Evolutionary conservation across 2,329 filamentous ascomycete genomes (phyloP).

Genomic region (Beauveria sp.): DNA sequence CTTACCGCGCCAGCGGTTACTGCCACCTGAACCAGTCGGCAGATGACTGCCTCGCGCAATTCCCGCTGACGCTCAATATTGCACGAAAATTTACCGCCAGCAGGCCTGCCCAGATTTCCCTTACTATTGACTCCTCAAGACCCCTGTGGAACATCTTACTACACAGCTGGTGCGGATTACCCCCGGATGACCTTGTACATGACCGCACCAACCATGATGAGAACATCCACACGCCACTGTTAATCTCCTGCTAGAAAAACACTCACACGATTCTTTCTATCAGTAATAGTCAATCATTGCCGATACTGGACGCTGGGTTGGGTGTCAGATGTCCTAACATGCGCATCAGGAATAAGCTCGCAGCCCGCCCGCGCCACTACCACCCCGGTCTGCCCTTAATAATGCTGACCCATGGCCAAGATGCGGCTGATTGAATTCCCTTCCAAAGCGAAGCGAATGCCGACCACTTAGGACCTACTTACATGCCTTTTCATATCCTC

Average conservation of each 20-base stretch:
- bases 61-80: not conserved
- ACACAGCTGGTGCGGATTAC: not conserved
- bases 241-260: too few relatives aligned
- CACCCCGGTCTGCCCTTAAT: not conserved
- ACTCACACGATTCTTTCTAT: not conserved
- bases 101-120: not conserved
- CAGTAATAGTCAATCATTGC: not conserved
- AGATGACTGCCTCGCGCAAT: not conserved
- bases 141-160: slow-evolving; percentile 1
- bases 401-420: slow-evolving; percentile 8
- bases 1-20: not conserved
- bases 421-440: not conserved
- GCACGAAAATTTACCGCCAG: not conserved
- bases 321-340: not conserved
- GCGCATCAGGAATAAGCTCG: not conserved
- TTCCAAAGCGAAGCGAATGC: not conserved
- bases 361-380: not conserved
- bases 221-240: too few relatives aligned
- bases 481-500: too few relatives aligned
- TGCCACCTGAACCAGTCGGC: slow-evolving; percentile 1
- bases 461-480: not conserved
- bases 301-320: slow-evolving; percentile 4
- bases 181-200: not conserved
- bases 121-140: not conserved
- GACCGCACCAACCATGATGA: too few relatives aligned